Evolutionary conservation across 2,329 filamentous ascomycete genomes (phyloP).

Genomic region (Xylaria sp.): DNA sequence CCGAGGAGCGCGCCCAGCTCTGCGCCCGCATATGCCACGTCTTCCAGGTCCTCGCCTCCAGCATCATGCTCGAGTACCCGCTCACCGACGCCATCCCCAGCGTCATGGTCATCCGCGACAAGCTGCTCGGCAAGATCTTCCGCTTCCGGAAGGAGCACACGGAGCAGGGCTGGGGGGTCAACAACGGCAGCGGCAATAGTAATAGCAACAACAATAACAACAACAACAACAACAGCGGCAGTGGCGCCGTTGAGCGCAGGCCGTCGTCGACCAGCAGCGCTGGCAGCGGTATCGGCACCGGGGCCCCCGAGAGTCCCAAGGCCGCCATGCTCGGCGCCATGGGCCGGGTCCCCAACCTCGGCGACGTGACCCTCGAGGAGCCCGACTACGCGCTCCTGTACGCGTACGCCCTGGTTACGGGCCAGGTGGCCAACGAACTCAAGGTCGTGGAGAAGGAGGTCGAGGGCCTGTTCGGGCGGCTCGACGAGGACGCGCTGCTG

Average conservation of each 20-base stretch:
- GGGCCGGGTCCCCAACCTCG: constrained; percentile 31
- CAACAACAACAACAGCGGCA: background rate
- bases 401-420: constrained; percentile 77
- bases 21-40: constrained; percentile 92
- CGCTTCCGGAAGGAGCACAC: constrained; percentile 75
- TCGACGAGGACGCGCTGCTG: constrained; percentile 62
- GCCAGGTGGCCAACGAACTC: constrained; percentile 67
- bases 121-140: constrained; percentile 84
- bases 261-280: constrained; percentile 7
- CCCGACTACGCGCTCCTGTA: constrained; percentile 90
- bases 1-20: constrained; percentile 75
- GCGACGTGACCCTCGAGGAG: constrained; percentile 59
- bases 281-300: constrained; percentile 14
- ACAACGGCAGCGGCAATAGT: constrained; percentile 35
- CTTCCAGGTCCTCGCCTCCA: constrained; percentile 82
- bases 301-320: background rate
- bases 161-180: constrained; percentile 42
- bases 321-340: constrained; percentile 22
- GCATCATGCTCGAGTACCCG: constrained; percentile 92
- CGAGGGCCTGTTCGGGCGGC: constrained; percentile 63
- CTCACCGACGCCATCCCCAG: constrained; percentile 86
- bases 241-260: background rate
- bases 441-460: constrained; percentile 63
- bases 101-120: constrained; percentile 77
- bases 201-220: no score